Evolutionary conservation across 2,329 filamentous ascomycete genomes (phyloP), one percentile per base, ranked within the genome.

Genomic region (Phaeosphaeriaceae sp.): DNA sequence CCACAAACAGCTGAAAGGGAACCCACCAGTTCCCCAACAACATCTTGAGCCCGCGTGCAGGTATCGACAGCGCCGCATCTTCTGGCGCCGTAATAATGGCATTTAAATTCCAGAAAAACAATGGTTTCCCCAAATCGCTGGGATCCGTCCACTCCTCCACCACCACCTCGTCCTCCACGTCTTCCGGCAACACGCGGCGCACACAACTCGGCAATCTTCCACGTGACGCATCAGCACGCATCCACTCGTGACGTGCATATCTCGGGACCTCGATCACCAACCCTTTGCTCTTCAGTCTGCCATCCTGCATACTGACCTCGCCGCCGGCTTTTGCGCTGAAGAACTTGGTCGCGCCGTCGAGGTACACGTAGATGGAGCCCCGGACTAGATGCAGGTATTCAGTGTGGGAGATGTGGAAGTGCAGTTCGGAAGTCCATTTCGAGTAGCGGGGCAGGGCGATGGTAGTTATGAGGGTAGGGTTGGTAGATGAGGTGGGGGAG

Each of bases 71-170:
- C 4, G 48, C 10, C 10, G 7, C 17, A 19, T 59, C 49, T 11
- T 25, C 10, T 1, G 53, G 36, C 25, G 21, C 19, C 4, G 50
- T 51, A 19, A 65, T 51, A 6, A 82, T 63, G 0, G 78, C 78
- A 44, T 84, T 84, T 24, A 84, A 55, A 51, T 84, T 84, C 73
- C 81, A 79, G 61, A 84, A 85, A 67, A 85, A 84, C 0, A 82
- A 58, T 1, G 79, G 74, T 65, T 85, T 85, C 11, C 74, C 64
- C 0, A 80, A 76, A 52, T 84, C 82, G 5, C 55, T 68, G 0
- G 82, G 83, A 17, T 80, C 77, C 0, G 82, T 84, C 68, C 80
- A 77, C 66, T 84, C 83, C 11, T 81, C 70, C 0, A 83, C 81
- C 1, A 84, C 61, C 0, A 81, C 78, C 2, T 78, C 76, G 0